These are phyloP conservation scores for Solanum hybrid DNA, from an alignment of 305 asterid genomes.

Conservation along the genomic window DNA sequence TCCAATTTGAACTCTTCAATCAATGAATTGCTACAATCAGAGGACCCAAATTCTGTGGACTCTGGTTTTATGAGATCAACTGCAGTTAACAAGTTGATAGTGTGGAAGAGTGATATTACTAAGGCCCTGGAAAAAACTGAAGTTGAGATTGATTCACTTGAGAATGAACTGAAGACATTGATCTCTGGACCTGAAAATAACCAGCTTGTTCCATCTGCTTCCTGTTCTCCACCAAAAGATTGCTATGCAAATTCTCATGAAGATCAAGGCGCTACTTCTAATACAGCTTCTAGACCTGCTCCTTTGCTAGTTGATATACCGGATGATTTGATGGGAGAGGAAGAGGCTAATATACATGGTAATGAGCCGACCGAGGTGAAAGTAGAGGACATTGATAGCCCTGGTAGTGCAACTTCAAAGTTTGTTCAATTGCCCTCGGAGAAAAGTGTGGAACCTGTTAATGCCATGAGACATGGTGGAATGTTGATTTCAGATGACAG, in stretches of 20 bases:
- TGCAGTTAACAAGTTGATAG: constrained; percentile 57
- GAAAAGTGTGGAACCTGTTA: constrained; percentile 16
- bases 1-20: constrained; percentile 54
- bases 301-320: constrained; percentile 1
- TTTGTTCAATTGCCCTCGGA: constrained; percentile 6
- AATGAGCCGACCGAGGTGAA: background rate
- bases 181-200: constrained; percentile 24
- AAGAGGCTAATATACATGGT: background rate
- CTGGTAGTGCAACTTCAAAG: constrained; percentile 16
- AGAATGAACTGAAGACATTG: constrained; percentile 63
- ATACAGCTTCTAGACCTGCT: background rate
- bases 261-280: constrained; percentile 7
- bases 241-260: constrained; percentile 13
- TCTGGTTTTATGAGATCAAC: constrained; percentile 48
- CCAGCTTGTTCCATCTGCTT: constrained; percentile 28
- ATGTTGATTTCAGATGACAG: constrained; percentile 16
- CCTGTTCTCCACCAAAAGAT: constrained; percentile 17
- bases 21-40: constrained; percentile 54
- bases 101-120: constrained; percentile 59
- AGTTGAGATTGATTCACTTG: constrained; percentile 80
- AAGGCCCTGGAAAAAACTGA: constrained; percentile 82
- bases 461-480: constrained; percentile 20
- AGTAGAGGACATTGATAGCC: constrained; percentile 14
- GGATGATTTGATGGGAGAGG: background rate
- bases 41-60: constrained; percentile 41